These are phyloP conservation scores for Xylariaceae sp. DNA, from an alignment of 2,329 filamentous ascomycete species.

Conservation along the genomic window DNA sequence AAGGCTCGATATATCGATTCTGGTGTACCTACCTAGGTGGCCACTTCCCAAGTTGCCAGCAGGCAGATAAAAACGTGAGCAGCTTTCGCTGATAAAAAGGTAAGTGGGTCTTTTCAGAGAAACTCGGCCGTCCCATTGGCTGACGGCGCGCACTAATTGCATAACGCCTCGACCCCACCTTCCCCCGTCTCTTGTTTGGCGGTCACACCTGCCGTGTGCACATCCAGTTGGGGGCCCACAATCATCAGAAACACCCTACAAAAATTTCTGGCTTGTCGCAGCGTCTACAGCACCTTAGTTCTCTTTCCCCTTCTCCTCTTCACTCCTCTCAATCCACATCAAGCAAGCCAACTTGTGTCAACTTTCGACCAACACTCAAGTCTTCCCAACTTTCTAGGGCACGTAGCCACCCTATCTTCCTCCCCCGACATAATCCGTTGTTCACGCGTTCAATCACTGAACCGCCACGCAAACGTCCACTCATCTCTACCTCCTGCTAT, in stretches of 20 bases:
- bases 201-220: constrained; percentile 28
- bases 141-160: background rate
- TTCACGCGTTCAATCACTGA: constrained; percentile 64
- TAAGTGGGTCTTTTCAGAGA: constrained; percentile 2
- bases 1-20: background rate
- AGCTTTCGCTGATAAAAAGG: background rate
- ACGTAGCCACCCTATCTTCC: constrained; percentile 77
- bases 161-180: constrained; percentile 15
- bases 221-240: constrained; percentile 30
- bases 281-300: constrained; percentile 25
- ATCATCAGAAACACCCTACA: constrained; percentile 33
- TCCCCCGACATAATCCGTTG: constrained; percentile 55
- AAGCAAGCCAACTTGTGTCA: constrained; percentile 38
- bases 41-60: background rate
- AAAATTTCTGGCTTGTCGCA: constrained; percentile 36
- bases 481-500: constrained; percentile 21
- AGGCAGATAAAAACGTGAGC: background rate
- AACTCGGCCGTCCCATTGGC: constrained; percentile 23
- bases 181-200: constrained; percentile 13
- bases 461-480: constrained; percentile 36
- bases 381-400: constrained; percentile 65
- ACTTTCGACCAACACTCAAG: constrained; percentile 36
- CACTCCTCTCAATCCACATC: constrained; percentile 42
- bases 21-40: no score
- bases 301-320: constrained; percentile 33